A percentile compares a stretch with the other conserved stretches of the same genome.
These are phyloP conservation scores for Sphagnum magellanicum DNA, from an alignment of 228 moss, liverwort and hornwort genomes.

Conservation along the genomic window DNA sequence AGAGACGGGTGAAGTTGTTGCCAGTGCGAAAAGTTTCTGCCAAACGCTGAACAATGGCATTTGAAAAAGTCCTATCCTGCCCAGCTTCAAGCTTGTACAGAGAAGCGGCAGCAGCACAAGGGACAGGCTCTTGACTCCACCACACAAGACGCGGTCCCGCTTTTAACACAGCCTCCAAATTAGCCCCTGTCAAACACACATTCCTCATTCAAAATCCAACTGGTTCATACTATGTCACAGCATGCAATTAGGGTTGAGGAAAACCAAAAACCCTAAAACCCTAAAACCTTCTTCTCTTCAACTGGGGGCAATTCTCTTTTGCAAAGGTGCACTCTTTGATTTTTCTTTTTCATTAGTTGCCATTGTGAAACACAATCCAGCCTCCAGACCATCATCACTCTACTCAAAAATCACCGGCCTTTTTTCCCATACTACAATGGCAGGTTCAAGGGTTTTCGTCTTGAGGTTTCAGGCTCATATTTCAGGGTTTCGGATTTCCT, in stretches of 20 bases:
- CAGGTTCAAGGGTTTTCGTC: too few species aligned
- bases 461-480: too few species aligned
- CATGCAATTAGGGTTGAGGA: neutral
- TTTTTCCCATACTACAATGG: too few species aligned
- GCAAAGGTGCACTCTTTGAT: too few species aligned
- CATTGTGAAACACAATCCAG: too few species aligned
- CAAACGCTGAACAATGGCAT: constrained; percentile 78
- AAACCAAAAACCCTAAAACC: neutral
- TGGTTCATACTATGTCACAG: neutral
- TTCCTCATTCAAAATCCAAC: constrained; percentile 1
- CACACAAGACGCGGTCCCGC: constrained; percentile 82
- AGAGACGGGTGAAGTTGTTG: constrained; percentile 70
- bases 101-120: constrained; percentile 57
- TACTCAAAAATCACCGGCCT: too few species aligned
- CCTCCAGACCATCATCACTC: too few species aligned
- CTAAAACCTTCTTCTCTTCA: neutral
- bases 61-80: constrained; percentile 75
- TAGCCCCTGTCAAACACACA: constrained; percentile 44
- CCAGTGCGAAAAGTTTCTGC: constrained; percentile 93
- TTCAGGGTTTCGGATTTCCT: too few species aligned
- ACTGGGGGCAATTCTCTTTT: neutral
- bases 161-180: constrained; percentile 78
- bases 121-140: constrained; percentile 78
- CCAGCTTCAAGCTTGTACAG: constrained; percentile 83
- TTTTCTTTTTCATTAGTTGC: too few species aligned